phyloP scores from a whole-genome alignment of 208 protist genomes.

The Phytomonas sp. region DNA sequence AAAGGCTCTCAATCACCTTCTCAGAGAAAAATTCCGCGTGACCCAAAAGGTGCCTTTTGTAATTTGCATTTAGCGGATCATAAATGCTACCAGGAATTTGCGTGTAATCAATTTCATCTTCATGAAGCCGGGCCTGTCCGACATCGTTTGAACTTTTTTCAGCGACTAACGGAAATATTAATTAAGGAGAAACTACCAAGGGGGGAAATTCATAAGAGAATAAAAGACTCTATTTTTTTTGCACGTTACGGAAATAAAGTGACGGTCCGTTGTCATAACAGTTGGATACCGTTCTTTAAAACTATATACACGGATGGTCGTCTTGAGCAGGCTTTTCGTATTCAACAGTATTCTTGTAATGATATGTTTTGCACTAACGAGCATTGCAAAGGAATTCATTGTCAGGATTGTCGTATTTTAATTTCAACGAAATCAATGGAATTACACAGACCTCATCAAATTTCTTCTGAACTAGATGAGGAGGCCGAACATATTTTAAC shows the following conservation, averaged over 20 bases:
- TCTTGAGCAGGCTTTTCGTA: conserved; percentile 73
- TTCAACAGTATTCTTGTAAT: conserved; percentile 47
- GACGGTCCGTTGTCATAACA: conserved; percentile 67
- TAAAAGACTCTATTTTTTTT: conserved; percentile 85
- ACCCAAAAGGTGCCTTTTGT: conserved; percentile 83
- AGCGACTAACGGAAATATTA: conserved; percentile 52
- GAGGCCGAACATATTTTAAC: conserved; percentile 58
- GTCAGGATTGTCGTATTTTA: conserved; percentile 53
- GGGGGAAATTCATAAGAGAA: conserved; percentile 46
- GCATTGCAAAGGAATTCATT: conserved; percentile 73
- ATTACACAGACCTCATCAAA: conserved; percentile 44
- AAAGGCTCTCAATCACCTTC: conserved; percentile 65
- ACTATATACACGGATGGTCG: conserved; percentile 78
- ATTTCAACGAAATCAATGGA: conserved; percentile 66
- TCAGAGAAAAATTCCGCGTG: conserved; percentile 69
- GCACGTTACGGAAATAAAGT: conserved; percentile 85
- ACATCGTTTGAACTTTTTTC: conserved; percentile 72
- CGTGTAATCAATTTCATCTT: conserved; percentile 81
- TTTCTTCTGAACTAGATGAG: conserved; percentile 47
- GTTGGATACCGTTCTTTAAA: conserved; percentile 85
- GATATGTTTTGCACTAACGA: conserved; percentile 50
- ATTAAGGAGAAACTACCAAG: conserved; percentile 45
- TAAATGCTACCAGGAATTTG: conserved; percentile 84
- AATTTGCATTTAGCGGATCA: conserved; percentile 84
- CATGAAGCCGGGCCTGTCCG: conserved; percentile 72